Evolutionary conservation across 148 eudicot genomes (phyloP).

Genomic region (Cornus suecica): DNA sequence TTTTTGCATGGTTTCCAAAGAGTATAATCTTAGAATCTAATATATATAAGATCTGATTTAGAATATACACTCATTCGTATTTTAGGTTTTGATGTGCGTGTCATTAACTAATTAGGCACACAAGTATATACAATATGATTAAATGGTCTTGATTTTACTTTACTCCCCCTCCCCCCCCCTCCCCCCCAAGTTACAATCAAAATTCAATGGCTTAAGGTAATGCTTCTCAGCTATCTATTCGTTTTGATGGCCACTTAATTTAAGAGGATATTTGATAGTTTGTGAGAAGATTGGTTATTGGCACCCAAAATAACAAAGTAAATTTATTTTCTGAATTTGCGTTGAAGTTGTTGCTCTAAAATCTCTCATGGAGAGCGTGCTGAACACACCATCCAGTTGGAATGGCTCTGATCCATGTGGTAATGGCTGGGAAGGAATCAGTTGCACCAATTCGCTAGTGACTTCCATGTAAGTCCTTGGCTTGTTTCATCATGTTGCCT

Average conservation of each 20-base stretch:
- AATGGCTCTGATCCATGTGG: slow-evolving; percentile 69
- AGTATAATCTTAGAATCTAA: not conserved
- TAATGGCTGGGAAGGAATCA: slow-evolving; percentile 66
- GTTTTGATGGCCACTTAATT: not conserved
- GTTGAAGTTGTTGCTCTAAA: slow-evolving; percentile 56
- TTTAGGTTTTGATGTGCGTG: too few species aligned
- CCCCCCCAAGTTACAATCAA: not conserved
- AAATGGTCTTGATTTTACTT: not conserved
- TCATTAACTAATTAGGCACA: not conserved
- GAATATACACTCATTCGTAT: too few species aligned
- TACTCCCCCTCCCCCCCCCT: too few species aligned
- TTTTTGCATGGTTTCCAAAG: too few species aligned
- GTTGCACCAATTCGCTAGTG: slow-evolving; percentile 53
- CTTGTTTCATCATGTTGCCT: not conserved
- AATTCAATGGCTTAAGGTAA: slow-evolving; percentile 7
- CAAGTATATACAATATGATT: not conserved
- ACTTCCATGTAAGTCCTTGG: slow-evolving; percentile 48
- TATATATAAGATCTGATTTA: not conserved
- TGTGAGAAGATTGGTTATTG: not conserved
- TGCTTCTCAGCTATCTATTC: not conserved
- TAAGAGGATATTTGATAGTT: too few species aligned
- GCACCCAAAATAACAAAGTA: not conserved
- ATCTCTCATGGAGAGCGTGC: slow-evolving; percentile 52
- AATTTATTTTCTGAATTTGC: slow-evolving; percentile 5
- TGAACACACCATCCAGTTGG: slow-evolving; percentile 69